Evolutionary conservation across 306 rosid genomes (phyloP).

Genomic region (Rubus idaeus): DNA sequence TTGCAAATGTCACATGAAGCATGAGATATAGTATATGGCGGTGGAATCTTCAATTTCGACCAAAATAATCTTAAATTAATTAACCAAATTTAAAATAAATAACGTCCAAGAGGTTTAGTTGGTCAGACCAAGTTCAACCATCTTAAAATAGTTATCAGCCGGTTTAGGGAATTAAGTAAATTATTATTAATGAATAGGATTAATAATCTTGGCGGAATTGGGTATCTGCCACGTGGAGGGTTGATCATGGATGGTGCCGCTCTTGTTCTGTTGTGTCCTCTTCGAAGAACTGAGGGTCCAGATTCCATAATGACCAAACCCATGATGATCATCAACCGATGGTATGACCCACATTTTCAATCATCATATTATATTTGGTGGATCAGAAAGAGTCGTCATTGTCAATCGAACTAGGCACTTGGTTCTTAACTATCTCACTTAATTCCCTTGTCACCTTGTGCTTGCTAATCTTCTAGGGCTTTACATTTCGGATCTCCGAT

Average conservation of each 20-base stretch:
- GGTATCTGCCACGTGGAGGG: constrained; percentile 7
- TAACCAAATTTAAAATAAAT: too few species aligned
- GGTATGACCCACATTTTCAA: too few species aligned
- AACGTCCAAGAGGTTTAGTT: not conserved
- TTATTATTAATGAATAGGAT: not conserved
- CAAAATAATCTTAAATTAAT: not conserved
- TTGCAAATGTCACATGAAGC: constrained; percentile 9
- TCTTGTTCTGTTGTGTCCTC: not conserved
- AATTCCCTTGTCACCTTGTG: not conserved
- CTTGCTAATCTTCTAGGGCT: not conserved
- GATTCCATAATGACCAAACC: not conserved
- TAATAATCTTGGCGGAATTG: not conserved
- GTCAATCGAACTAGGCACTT: not conserved
- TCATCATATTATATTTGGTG: constrained; percentile 15
- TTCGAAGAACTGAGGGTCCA: not conserved
- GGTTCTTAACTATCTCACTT: not conserved
- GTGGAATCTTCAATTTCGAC: not conserved
- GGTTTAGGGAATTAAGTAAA: not conserved
- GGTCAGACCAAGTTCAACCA: not conserved
- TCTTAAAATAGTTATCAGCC: not conserved
- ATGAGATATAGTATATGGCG: not conserved
- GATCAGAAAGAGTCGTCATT: not conserved
- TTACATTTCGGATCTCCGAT: not conserved
- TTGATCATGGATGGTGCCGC: not conserved
- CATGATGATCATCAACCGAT: not conserved